phyloP scores from a whole-genome alignment of 2,329 filamentous ascomycete species.

The Colletotrichum sp. region DNA sequence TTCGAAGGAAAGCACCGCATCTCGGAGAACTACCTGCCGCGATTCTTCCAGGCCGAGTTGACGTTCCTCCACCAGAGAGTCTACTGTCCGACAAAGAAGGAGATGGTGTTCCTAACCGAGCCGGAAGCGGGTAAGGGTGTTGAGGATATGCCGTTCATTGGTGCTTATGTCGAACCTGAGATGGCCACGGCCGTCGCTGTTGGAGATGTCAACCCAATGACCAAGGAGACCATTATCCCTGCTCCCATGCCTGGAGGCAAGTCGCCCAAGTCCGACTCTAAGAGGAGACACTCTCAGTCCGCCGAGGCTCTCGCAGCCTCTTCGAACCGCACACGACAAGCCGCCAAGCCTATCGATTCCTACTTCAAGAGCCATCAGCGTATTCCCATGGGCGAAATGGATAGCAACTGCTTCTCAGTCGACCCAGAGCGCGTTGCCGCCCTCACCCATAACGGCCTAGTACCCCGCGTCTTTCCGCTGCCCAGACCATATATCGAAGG shows the following conservation, averaged over 20 bases:
- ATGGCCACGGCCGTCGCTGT: conserved; percentile 76
- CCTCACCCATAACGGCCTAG: conserved; percentile 53
- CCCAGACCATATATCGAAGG: conserved; percentile 61
- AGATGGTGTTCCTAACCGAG: conserved; percentile 77
- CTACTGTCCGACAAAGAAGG: conserved; percentile 76
- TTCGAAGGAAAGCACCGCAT: conserved; percentile 88
- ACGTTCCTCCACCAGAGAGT: conserved; percentile 96
- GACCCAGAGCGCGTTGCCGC: conserved; percentile 53
- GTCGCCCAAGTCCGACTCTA: conserved; percentile 48
- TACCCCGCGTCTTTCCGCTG: conserved; percentile 62
- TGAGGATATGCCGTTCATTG: conserved; percentile 82
- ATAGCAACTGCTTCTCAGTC: conserved; percentile 63
- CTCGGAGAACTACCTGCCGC: conserved; percentile 79
- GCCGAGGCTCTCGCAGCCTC: conserved; percentile 22
- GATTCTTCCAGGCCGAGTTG: conserved; percentile 85
- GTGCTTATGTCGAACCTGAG: conserved; percentile 70
- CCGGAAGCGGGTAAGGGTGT: conserved; percentile 67
- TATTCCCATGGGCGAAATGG: conserved; percentile 67
- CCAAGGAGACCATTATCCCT: conserved; percentile 69
- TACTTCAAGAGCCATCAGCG: conserved; percentile 58
- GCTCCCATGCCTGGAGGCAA: conserved; percentile 45
- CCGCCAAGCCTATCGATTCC: conserved; percentile 55
- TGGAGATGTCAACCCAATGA: conserved; percentile 89
- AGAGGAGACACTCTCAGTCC: conserved; percentile 44
- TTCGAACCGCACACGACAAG: conserved; percentile 26